Evolutionary conservation across 768 basidiomycete species (phyloP), one percentile per base, ranked within the genome.

Genomic region (Hericium erinaceus): DNA sequence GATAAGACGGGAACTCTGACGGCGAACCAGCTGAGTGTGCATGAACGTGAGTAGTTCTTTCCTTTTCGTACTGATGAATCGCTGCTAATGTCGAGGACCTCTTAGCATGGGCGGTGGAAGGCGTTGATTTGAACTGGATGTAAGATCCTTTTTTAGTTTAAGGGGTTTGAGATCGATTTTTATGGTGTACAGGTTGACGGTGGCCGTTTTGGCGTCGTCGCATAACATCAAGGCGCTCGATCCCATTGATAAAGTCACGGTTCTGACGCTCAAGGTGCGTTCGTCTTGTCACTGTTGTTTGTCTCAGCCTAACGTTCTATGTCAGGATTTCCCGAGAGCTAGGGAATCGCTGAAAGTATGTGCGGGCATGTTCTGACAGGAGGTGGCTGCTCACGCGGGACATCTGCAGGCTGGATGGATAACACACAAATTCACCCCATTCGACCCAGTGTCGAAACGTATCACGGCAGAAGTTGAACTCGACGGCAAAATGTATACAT

Each of bases 391-490:
- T 61, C 7, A 39, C 41, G n/a, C 9, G 3, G 20, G 18, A 24
- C 13, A 71, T 60, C 70, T 76, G 41, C 64, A 68, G 55, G 57
- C 61, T 15, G 76, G 76, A 20, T 79, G 77, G 77, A 69, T 65
- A 52, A 79, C 77, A 22, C 56, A 69, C 64, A 75, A 75, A 57
- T 79, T 79, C 64, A 67, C 68, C 6, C 77, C 77, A 7, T 78
- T 78, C 62, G 75, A 79, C 59, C 78, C 77, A 10, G 77, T 79
- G 44, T 77, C 75, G 52, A 78, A 79, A 66, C 74, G 77, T 38
- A 79, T 79, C 64, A 76, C 75, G 24, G 74, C 77, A 18, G 74
- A 77, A 60, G 73, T 79, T 24, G 73, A 75, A 57, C 68, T 68
- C 40, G 72, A 78, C 55, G 78, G 77, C 22, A 73, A 70, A 64